Conservation (phyloP, 2,329 filamentous ascomycete genomes). For the Nothopassalora personata region DNA sequence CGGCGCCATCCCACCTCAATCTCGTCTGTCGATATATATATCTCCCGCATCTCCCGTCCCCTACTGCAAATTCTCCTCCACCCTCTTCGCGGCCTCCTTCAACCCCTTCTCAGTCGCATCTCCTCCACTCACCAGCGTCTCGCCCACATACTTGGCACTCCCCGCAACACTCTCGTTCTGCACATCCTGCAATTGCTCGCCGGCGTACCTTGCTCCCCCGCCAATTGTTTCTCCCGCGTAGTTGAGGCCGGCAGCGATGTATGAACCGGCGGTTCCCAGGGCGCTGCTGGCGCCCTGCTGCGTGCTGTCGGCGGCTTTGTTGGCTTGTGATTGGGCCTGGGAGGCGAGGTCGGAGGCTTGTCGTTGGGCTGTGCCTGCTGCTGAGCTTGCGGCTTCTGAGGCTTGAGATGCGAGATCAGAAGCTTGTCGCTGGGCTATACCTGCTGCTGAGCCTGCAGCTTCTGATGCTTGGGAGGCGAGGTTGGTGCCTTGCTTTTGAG, state of each 20-base stretch:
- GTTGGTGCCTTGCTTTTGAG: not conserved
- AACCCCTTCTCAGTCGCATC: not conserved
- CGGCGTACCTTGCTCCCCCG: not conserved
- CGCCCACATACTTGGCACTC: conserved; percentile 1
- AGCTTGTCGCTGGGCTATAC: not conserved
- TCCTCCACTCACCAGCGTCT: not conserved
- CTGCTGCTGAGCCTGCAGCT: not conserved
- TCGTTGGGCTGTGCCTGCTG: not conserved
- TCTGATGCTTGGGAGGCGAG: not conserved
- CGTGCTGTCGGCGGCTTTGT: not conserved
- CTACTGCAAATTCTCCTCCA: not conserved
- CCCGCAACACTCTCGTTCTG: not conserved
- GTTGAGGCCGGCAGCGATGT: not conserved
- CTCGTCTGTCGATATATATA: too few relatives aligned
- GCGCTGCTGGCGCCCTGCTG: not conserved
- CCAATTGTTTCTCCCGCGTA: not conserved
- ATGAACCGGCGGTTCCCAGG: not conserved
- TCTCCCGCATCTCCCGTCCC: not conserved
- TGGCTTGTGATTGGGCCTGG: not conserved
- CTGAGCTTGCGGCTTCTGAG: not conserved
- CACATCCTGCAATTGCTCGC: not conserved
- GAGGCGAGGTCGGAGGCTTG: not conserved
- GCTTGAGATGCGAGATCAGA: not conserved
- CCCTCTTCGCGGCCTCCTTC: not conserved
- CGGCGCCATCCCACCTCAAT: too few relatives aligned